Base-by-base conservation (phyloP, 2,329 filamentous ascomycete genomes). In the Myriosclerotinia curreyana region DNA sequence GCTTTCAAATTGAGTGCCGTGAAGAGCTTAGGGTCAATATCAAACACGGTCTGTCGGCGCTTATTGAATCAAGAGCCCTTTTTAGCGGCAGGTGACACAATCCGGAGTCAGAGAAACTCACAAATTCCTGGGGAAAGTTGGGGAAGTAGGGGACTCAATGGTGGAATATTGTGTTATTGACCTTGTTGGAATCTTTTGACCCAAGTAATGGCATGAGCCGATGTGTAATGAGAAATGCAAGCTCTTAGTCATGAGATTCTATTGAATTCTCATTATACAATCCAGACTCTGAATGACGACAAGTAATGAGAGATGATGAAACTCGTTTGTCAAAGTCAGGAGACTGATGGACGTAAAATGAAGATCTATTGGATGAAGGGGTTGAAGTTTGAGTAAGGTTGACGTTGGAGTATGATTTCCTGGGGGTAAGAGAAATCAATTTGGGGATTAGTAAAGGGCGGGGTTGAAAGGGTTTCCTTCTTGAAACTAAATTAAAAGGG, bases 181-280 rank as follows among this genome's bases (percentile, higher is more conserved):
- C 31, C 55, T 48, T 59, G 55, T 38, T 59, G 22, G 28, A 48
- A 11, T 28, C 28, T 36, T 36, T 48, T 22, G 42, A 48, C 40
- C 42, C 28, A 46, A 42, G 46, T 42, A 65, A 55, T 62, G 25
- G 60, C 28, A 62, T 38, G 48, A 31, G 51, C 52, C 50, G 61
- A 66, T 69, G 31, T 66, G 70, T 71, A 70, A 73, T 70, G 51
- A 44, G 44, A 69, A 67, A 65, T 70, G 70, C 69, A 71, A 40
- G 60, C 56, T 53, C 49, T 69, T 68, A 69, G 71, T 72, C 70
- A 73, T 71, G 69, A 63, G 67, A 70, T 69, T 68, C 44, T 53
- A 42, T 51, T 48, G 46, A 55, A 38, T 63, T 51, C 53, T 48
- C 58, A 50, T 42, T 34, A 46, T 46, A 53, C 15, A 38, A 60